Evolutionary conservation across 1,284 basidiomycete species (phyloP).

Genomic region (Ceratobasidium papillatum): DNA sequence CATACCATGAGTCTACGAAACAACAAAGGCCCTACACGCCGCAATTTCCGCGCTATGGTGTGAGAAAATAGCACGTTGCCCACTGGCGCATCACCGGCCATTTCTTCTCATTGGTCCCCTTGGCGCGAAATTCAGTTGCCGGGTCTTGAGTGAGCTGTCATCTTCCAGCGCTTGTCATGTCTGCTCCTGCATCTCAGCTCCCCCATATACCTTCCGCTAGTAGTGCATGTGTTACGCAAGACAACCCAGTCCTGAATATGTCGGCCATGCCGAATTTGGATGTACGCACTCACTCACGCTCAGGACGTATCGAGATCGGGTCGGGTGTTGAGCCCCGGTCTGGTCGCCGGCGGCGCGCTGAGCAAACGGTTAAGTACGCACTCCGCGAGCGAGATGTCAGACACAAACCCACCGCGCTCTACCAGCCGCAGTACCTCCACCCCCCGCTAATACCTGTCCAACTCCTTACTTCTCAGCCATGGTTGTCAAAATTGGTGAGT

Average conservation of each 20-base stretch:
- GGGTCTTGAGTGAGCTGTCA: slow-evolving; percentile 32
- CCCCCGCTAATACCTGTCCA: slow-evolving; percentile 6
- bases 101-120: slow-evolving; percentile 1
- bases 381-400: neutral
- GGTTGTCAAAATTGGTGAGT: slow-evolving; percentile 38
- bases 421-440: neutral
- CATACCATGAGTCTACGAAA: neutral
- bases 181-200: slow-evolving; percentile 32
- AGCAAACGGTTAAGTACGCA: slow-evolving; percentile 20
- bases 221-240: neutral
- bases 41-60: slow-evolving; percentile 13
- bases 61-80: slow-evolving; percentile 35
- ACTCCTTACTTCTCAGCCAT: slow-evolving; percentile 7
- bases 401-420: slow-evolving; percentile 14
- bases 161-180: neutral
- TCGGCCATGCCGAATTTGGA: slow-evolving; percentile 7
- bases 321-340: slow-evolving; percentile 20
- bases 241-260: slow-evolving; percentile 1
- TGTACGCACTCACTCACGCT: slow-evolving; percentile 31
- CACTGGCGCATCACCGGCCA: slow-evolving; percentile 10
- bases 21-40: neutral
- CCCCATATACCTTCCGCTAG: slow-evolving; percentile 1
- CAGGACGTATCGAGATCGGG: slow-evolving; percentile 30
- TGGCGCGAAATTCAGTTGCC: slow-evolving; percentile 23
- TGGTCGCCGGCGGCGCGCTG: slow-evolving; percentile 22